Conservation (phyloP, 1,284 basidiomycete genomes). For the Ustilago shanxiensis region DNA sequence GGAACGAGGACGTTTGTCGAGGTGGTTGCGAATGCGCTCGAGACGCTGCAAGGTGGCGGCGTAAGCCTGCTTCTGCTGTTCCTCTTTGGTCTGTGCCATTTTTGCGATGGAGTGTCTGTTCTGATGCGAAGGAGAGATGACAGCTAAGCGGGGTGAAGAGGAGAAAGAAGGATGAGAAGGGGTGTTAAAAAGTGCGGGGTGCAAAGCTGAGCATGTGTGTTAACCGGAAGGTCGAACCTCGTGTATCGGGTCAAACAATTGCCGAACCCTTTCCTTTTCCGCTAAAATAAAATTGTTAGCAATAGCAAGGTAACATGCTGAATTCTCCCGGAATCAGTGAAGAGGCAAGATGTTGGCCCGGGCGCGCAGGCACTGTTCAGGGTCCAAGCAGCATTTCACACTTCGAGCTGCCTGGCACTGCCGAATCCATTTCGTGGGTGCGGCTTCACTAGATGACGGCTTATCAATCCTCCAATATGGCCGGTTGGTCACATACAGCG, state of each 20-base stretch:
- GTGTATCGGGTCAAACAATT: neutral
- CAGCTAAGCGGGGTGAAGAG: neutral
- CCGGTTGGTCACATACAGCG: too few species aligned
- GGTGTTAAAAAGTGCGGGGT: constrained; percentile 11
- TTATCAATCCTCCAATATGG: too few species aligned
- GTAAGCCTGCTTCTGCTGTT: constrained; percentile 50
- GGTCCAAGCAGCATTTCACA: constrained; percentile 11
- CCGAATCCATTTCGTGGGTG: neutral
- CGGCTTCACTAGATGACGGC: too few species aligned
- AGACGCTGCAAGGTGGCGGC: constrained; percentile 72
- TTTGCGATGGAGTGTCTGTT: neutral
- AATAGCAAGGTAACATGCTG: neutral
- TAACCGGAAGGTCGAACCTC: constrained; percentile 7
- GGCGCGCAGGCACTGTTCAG: constrained; percentile 23
- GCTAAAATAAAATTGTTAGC: neutral
- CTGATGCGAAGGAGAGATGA: neutral
- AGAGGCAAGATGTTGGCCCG: constrained; percentile 1
- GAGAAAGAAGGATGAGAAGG: neutral
- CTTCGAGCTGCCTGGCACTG: neutral
- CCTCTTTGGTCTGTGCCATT: constrained; percentile 38
- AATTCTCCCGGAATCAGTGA: too few species aligned
- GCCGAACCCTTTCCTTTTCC: neutral
- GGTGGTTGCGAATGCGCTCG: constrained; percentile 79
- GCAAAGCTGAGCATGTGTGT: neutral
- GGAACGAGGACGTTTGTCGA: constrained; percentile 75